Evolutionary conservation across 768 basidiomycete genomes (phyloP).

Genomic region (Boletus tylopilopsis): DNA sequence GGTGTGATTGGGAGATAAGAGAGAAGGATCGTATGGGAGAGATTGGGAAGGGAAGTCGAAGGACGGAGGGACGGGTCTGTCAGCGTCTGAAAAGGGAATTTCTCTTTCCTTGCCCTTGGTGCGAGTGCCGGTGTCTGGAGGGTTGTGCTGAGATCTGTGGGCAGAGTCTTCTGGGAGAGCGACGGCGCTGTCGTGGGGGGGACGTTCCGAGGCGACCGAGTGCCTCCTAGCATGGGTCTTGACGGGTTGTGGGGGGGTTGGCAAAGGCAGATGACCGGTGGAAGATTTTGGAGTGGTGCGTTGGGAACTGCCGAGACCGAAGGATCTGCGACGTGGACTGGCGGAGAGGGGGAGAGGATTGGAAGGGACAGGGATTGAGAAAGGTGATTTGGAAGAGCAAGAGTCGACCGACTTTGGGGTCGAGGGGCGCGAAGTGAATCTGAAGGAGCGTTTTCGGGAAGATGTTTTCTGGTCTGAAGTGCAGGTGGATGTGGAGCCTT

Average conservation of each 20-base stretch:
- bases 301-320: slow-evolving; percentile 28
- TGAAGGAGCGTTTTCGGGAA: slow-evolving; percentile 31
- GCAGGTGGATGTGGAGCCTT: slow-evolving; percentile 24
- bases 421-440: slow-evolving; percentile 26
- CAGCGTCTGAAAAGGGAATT: background rate
- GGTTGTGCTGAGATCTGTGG: slow-evolving; percentile 11
- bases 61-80: slow-evolving; percentile 10
- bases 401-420: slow-evolving; percentile 28
- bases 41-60: slow-evolving; percentile 21
- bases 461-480: slow-evolving; percentile 13
- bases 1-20: slow-evolving; percentile 9
- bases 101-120: slow-evolving; percentile 30
- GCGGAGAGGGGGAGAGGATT: slow-evolving; percentile 31
- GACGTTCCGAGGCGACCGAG: slow-evolving; percentile 29
- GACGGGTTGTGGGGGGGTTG: slow-evolving; percentile 9
- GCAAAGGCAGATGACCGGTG: slow-evolving; percentile 25
- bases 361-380: slow-evolving; percentile 28
- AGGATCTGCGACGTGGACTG: slow-evolving; percentile 32
- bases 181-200: slow-evolving; percentile 32
- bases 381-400: slow-evolving; percentile 15
- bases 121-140: slow-evolving; percentile 11
- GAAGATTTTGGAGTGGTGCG: slow-evolving; percentile 30
- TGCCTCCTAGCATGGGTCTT: slow-evolving; percentile 27
- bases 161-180: slow-evolving; percentile 28
- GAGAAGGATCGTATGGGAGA: slow-evolving; percentile 17